A percentile compares a stretch with the other conserved stretches of the same genome.
These are phyloP conservation scores for Lathyrus tuberosus DNA, from an alignment of 306 rosid species.

Conservation along the genomic window DNA sequence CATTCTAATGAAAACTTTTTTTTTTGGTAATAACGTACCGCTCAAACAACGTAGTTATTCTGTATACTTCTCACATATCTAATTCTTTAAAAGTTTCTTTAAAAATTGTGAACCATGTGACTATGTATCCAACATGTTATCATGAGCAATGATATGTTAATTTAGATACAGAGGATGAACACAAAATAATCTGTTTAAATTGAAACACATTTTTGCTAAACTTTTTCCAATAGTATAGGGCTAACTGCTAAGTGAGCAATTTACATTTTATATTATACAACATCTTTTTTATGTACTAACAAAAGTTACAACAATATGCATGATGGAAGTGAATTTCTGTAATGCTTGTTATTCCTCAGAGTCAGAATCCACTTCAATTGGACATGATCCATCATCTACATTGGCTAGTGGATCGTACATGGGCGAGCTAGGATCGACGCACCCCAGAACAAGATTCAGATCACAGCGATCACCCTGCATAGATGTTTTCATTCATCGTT, in stretches of 20 bases:
- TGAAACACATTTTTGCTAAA: neutral
- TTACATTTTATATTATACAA: slow-evolving; percentile 38
- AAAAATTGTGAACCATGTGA: too few relatives aligned
- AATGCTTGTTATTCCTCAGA: slow-evolving; percentile 49
- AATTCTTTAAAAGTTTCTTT: too few relatives aligned
- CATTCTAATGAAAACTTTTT: too few relatives aligned
- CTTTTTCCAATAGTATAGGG: too few relatives aligned
- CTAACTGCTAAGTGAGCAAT: slow-evolving; percentile 21
- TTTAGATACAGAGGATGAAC: too few relatives aligned
- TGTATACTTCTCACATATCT: too few relatives aligned
- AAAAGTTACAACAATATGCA: slow-evolving; percentile 9
- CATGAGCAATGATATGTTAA: too few relatives aligned
- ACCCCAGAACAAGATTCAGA: slow-evolving; percentile 68
- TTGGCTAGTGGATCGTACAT: slow-evolving; percentile 75
- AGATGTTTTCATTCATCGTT: slow-evolving; percentile 25
- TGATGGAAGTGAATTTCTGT: slow-evolving; percentile 22
- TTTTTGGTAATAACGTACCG: too few relatives aligned
- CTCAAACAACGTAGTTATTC: too few relatives aligned
- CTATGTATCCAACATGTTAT: too few relatives aligned
- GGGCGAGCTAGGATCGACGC: slow-evolving; percentile 82
- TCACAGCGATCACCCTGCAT: slow-evolving; percentile 87
- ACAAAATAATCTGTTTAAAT: too few relatives aligned
- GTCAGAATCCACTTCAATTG: slow-evolving; percentile 54
- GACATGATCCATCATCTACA: slow-evolving; percentile 89
- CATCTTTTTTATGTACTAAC: slow-evolving; percentile 8